phyloP scores from a whole-genome alignment of 106 monocot genomes.

The Dioscorea zingiberensis region DNA sequence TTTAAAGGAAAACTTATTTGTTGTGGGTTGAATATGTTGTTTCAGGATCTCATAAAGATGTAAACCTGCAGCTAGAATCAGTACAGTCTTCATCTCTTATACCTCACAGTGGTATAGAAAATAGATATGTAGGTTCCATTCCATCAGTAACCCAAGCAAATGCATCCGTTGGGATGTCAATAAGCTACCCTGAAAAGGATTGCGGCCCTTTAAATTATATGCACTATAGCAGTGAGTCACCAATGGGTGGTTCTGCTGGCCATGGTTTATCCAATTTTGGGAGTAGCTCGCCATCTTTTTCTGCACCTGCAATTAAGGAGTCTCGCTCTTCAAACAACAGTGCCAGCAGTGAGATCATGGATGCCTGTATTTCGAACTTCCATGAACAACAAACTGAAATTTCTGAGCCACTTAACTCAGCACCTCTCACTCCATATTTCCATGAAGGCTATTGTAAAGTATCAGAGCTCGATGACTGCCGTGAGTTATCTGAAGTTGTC shows the following conservation, averaged over 20 bases:
- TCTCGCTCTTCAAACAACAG: slow-evolving; percentile 11
- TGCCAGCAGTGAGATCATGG: slow-evolving; percentile 23
- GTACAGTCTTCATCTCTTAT: slow-evolving; percentile 9
- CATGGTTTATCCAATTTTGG: slow-evolving; percentile 20
- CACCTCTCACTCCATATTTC: slow-evolving; percentile 51
- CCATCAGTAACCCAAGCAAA: slow-evolving; percentile 6
- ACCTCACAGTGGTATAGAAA: neutral
- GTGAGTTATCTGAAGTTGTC: slow-evolving; percentile 72
- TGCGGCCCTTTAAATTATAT: slow-evolving; percentile 5
- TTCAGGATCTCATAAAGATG: slow-evolving; percentile 6
- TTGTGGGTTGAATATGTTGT: slow-evolving; percentile 9
- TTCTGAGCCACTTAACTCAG: slow-evolving; percentile 32
- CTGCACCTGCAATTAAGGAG: slow-evolving; percentile 3
- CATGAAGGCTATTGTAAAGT: slow-evolving; percentile 78
- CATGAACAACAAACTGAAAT: slow-evolving; percentile 18
- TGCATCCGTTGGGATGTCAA: slow-evolving; percentile 4
- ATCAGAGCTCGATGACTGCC: slow-evolving; percentile 59
- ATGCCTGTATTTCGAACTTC: slow-evolving; percentile 15
- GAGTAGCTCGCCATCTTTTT: slow-evolving; percentile 11
- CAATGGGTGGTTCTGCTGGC: slow-evolving; percentile 18
- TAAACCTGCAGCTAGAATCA: slow-evolving; percentile 8
- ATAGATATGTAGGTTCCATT: slow-evolving; percentile 11
- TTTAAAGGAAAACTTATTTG: neutral
- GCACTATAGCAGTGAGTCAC: slow-evolving; percentile 8
- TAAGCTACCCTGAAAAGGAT: slow-evolving; percentile 3